A percentile compares a stretch with the other conserved stretches of the same genome.
phyloP scores from a whole-genome alignment of 345 rosid genomes.

The Salix caprea region DNA sequence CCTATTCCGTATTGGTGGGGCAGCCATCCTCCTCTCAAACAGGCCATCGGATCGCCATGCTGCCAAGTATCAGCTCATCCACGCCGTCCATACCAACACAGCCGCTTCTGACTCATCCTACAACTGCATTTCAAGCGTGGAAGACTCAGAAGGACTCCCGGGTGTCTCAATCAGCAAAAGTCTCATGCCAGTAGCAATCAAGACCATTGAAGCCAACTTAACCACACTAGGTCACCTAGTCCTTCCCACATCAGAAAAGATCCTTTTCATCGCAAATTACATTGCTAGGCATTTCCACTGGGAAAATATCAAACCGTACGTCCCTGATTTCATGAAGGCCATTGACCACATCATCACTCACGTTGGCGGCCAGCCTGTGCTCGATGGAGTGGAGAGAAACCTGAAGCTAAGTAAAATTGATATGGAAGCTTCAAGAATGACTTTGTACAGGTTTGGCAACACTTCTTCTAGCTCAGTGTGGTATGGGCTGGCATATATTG shows the following conservation, averaged over 20 bases:
- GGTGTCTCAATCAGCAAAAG: not conserved
- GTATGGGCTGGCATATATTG: constrained; percentile 14
- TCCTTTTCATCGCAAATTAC: constrained; percentile 51
- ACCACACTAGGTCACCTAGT: constrained; percentile 7
- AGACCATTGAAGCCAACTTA: constrained; percentile 6
- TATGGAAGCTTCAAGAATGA: constrained; percentile 17
- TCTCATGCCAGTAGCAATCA: constrained; percentile 1
- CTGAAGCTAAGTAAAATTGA: not conserved
- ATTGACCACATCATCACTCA: constrained; percentile 11
- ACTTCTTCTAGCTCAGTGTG: constrained; percentile 15
- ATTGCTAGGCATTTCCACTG: constrained; percentile 62
- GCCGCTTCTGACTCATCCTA: constrained; percentile 2
- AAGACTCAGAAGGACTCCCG: constrained; percentile 1
- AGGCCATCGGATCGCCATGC: not conserved
- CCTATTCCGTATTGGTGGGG: constrained; percentile 52
- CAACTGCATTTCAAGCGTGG: not conserved
- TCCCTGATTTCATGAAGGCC: constrained; percentile 14
- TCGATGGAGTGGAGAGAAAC: constrained; percentile 15
- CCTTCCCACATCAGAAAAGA: constrained; percentile 27
- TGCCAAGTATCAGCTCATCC: constrained; percentile 6
- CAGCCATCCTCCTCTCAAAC: constrained; percentile 56
- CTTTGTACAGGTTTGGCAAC: constrained; percentile 13
- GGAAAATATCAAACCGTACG: constrained; percentile 46
- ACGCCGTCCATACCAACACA: constrained; percentile 1
- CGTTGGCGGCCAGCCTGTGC: constrained; percentile 14